A percentile compares a stretch with the other conserved stretches of the same genome.
phyloP scores from a whole-genome alignment of 805 yeast species.

The Hanseniaspora pseudoguilliermondii region DNA sequence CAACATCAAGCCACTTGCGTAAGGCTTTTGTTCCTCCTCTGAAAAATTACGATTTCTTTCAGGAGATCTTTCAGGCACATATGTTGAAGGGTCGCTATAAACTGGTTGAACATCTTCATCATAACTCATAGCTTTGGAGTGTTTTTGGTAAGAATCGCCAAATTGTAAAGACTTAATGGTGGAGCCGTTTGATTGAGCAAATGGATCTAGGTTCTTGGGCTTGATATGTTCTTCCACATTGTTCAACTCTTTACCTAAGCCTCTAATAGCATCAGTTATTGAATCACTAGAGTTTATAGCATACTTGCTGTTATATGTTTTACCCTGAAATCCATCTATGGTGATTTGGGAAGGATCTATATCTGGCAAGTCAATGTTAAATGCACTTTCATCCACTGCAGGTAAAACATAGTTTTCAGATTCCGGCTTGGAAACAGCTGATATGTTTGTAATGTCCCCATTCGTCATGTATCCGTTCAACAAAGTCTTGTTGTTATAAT shows the following conservation, averaged over 20 bases:
- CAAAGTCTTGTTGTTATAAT: constrained; percentile 7
- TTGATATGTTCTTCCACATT: constrained; percentile 2
- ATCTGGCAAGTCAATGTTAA: constrained; percentile 12
- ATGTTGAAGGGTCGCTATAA: neutral
- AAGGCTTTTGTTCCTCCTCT: neutral
- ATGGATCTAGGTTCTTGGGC: neutral
- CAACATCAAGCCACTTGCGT: neutral
- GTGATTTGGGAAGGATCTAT: constrained; percentile 12
- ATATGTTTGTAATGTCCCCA: constrained; percentile 1
- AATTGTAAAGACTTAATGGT: constrained; percentile 7
- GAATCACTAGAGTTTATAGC: neutral
- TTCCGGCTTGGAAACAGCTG: neutral
- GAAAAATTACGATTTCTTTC: neutral
- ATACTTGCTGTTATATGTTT: neutral
- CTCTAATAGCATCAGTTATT: constrained; percentile 3
- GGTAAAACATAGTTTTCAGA: constrained; percentile 3
- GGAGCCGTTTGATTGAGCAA: neutral
- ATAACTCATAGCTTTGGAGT: neutral
- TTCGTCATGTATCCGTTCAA: constrained; percentile 10
- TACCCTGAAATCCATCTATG: neutral
- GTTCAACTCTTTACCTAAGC: constrained; percentile 2
- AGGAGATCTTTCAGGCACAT: constrained; percentile 8
- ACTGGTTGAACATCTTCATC: neutral
- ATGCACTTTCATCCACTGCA: constrained; percentile 9
- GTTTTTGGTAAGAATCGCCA: neutral